Conservation (phyloP, 139 green algal genomes). For the Ettlia oleoabundans region DNA sequence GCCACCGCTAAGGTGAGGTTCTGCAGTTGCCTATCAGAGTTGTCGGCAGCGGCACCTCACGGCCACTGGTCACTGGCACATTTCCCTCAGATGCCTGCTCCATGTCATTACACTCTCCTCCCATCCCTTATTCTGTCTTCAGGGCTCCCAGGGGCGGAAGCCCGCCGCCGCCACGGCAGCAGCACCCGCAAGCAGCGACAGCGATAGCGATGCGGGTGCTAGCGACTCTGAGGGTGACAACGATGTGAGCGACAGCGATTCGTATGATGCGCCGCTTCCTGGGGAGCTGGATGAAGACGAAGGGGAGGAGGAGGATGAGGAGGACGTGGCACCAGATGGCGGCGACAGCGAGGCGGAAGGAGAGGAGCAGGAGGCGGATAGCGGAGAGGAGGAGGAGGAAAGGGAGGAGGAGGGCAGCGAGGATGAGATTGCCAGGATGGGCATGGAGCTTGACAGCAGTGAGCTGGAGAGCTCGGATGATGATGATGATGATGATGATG, state of each 20-base stretch:
- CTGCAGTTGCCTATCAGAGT: not conserved
- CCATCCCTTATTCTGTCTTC: not conserved
- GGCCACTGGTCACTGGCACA: no score
- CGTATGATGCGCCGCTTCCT: conserved; percentile 27
- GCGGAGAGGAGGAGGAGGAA: conserved; percentile 20
- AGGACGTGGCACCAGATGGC: conserved; percentile 32
- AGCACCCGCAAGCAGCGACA: not conserved
- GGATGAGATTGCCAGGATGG: conserved; percentile 14
- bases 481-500: not conserved
- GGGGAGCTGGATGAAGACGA: conserved; percentile 35
- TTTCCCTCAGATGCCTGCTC: no score
- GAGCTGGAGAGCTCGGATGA: not conserved
- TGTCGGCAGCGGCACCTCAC: no score
- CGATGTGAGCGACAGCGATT: conserved; percentile 21
- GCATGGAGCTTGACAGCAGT: not conserved
- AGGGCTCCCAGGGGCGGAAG: conserved; percentile 44
- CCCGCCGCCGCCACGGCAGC: conserved; percentile 24
- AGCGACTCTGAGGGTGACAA: conserved; percentile 45
- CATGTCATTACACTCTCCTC: no score
- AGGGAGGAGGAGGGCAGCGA: conserved; percentile 26
- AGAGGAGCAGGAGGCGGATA: conserved; percentile 30
- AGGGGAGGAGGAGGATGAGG: conserved; percentile 33
- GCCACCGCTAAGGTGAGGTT: not conserved
- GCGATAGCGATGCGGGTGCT: conserved; percentile 33
- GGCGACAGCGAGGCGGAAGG: conserved; percentile 29